Evolutionary conservation across 257 asterid genomes (phyloP).

Genomic region (Plectranthus barbatus): DNA sequence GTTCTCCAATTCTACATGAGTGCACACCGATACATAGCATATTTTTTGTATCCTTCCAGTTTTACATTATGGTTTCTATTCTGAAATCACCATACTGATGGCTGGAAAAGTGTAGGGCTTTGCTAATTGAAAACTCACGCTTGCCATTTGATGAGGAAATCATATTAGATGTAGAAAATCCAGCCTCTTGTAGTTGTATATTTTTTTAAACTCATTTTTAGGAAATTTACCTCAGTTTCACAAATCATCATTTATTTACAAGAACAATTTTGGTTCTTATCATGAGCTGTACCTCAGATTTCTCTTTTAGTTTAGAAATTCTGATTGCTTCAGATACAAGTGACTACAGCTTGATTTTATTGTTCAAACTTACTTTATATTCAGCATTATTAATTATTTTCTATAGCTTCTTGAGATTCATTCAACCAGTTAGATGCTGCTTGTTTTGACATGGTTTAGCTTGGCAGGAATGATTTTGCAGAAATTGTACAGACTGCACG

Average conservation of each 20-base stretch:
- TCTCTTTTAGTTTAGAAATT: background rate
- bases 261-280: background rate
- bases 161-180: background rate
- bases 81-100: background rate
- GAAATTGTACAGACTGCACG: conserved; percentile 77
- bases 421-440: conserved; percentile 18
- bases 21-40: background rate
- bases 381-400: background rate
- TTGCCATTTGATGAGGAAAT: background rate
- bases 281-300: background rate
- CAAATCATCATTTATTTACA: background rate
- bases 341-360: background rate
- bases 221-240: background rate
- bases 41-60: background rate
- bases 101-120: background rate
- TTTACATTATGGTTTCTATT: background rate
- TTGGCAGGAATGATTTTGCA: conserved; percentile 80
- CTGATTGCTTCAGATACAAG: background rate
- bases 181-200: background rate
- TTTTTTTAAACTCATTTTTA: background rate
- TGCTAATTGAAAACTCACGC: background rate
- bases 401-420: background rate
- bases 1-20: background rate
- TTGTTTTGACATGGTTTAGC: conserved; percentile 25
- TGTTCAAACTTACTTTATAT: background rate